A percentile compares a stretch with the other conserved stretches of the same genome.
phyloP scores from a whole-genome alignment of 129 eudicot genomes.

The Centrapalus pauciflorus region DNA sequence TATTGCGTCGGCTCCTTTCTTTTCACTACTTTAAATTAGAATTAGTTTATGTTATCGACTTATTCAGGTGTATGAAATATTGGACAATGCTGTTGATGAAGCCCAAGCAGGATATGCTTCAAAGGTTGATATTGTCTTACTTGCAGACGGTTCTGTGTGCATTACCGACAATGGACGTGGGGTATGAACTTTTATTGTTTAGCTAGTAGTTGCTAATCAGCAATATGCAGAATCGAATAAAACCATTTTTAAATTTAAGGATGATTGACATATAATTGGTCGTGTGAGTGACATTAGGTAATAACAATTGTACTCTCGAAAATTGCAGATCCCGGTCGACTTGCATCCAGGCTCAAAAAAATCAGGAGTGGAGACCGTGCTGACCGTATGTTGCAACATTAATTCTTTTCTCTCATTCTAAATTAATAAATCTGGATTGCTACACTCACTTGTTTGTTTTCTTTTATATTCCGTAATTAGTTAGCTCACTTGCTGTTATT shows the following conservation, averaged over 20 bases:
- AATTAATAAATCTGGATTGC: neutral
- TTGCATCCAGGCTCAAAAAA: conserved; percentile 85
- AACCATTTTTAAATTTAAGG: neutral
- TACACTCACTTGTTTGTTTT: neutral
- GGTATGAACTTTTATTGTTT: conserved; percentile 45
- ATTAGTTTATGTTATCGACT: neutral
- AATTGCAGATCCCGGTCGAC: conserved; percentile 90
- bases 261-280: neutral
- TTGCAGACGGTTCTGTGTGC: conserved; percentile 85
- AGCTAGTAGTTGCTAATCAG: neutral
- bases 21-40: neutral
- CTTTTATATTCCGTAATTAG: neutral
- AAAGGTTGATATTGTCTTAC: conserved; percentile 58
- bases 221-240: neutral
- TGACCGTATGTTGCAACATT: conserved; percentile 59
- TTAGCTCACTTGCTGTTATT: conserved; percentile 1
- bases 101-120: conserved; percentile 99
- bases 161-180: conserved; percentile 99
- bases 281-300: too few species aligned
- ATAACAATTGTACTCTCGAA: too few species aligned
- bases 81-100: conserved; percentile 95
- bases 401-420: neutral
- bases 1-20: neutral
- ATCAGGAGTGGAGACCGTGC: conserved; percentile 89
- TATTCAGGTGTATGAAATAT: conserved; percentile 77